Evolutionary conservation across 2,329 filamentous ascomycete genomes (phyloP), one percentile per base, ranked within the genome.

Genomic region (Aspergillus bombycis): DNA sequence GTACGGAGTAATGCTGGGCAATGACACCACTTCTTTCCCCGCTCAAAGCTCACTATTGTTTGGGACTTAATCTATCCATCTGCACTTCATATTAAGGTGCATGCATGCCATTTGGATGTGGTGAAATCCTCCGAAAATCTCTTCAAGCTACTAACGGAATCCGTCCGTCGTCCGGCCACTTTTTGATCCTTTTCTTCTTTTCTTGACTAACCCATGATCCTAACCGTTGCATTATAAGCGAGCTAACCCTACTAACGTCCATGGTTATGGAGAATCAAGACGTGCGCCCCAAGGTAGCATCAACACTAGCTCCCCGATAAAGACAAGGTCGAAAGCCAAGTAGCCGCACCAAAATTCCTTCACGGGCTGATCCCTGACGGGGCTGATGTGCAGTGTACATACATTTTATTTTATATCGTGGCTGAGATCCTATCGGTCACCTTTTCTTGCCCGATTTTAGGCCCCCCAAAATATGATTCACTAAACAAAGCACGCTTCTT

Each of bases 71-170:
- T 32, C 21, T 36, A 54, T 36, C n/a, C 30, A 21, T 54, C 52
- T 54, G 21, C 52, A 23, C 10, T 54, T 23, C 30, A 34, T 34
- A 54, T 54, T 8, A 23, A 34, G n/a, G 12, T 54, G 26, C 45
- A 26, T 48, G 45, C 45, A 52, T 32, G 19, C 9, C 8, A 12
- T 32, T 19, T 30, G 10, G 48, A 19, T 19, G 9, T 19, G 7
- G 23, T 50, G 28, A 52, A 36, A 58, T 58, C 32, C 45, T 26
- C 32, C 45, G 19, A 30, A 58, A 38, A 45, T 57, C 28, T 52
- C 48, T 52, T 32, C 48, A 34, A 34, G 48, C 48, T 34, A 26
- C 52, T 38, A 55, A 19, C 32, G 52, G 52, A 55, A 55, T 55
- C 32, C 32, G 30, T 30, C 52, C 52, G 30, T 14, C n/a, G 14